phyloP scores from a whole-genome alignment of 1,139 yeast genomes.

The Candida neerlandica region DNA sequence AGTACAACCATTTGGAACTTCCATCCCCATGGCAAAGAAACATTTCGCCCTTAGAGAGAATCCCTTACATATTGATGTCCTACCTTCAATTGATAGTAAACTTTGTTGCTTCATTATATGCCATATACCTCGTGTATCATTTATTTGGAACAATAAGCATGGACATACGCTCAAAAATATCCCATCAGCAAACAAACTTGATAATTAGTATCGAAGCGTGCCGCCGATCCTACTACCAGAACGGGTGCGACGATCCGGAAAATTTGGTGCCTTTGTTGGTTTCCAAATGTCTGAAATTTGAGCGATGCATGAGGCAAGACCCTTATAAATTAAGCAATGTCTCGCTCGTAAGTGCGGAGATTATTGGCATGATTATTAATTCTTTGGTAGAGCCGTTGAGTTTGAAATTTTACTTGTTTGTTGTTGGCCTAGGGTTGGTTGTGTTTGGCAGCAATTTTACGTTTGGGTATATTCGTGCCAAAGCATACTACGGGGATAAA shows the following conservation, averaged over 20 bases:
- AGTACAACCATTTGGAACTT: conserved; percentile 16
- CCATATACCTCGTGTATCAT: conserved; percentile 42
- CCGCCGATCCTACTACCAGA: conserved; percentile 50
- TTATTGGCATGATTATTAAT: conserved; percentile 63
- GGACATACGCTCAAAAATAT: conserved; percentile 55
- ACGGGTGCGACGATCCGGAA: conserved; percentile 55
- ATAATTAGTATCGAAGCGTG: conserved; percentile 51
- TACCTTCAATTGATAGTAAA: conserved; percentile 59
- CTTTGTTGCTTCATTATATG: conserved; percentile 43
- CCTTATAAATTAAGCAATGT: conserved; percentile 45
- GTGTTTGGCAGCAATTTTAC: conserved; percentile 43
- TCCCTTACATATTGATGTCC: conserved; percentile 58
- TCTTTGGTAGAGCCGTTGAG: conserved; percentile 68
- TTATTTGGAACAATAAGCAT: conserved; percentile 49
- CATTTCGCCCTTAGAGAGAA: conserved; percentile 39
- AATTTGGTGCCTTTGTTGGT: conserved; percentile 62
- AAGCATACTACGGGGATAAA: conserved; percentile 40
- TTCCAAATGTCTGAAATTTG: conserved; percentile 60
- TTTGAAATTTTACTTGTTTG: conserved; percentile 51
- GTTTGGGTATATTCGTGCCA: conserved; percentile 51
- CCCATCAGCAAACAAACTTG: conserved; percentile 38
- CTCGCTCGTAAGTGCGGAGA: conserved; percentile 61
- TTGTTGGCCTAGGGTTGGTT: conserved; percentile 30
- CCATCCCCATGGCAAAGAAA: conserved; percentile 54
- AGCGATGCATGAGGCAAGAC: conserved; percentile 61